Evolutionary conservation across 208 protist genomes (phyloP).

Genomic region (Trypanosoma rangeli): DNA sequence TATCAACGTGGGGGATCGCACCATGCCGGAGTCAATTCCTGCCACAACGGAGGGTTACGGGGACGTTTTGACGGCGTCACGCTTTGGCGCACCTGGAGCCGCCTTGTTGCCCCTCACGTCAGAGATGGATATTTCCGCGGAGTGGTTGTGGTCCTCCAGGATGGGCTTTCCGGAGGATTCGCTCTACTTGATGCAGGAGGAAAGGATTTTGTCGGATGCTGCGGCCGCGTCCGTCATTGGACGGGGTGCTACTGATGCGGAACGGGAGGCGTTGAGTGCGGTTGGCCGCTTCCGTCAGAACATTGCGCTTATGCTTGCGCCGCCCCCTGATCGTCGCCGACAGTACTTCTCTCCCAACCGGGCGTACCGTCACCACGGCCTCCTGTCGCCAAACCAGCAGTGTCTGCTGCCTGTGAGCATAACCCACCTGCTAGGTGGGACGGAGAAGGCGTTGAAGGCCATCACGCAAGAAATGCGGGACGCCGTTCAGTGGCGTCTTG

Average conservation of each 20-base stretch:
- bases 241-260: slow-evolving; percentile 1
- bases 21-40: neutral
- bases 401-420: slow-evolving; percentile 10
- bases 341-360: neutral
- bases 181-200: neutral
- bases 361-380: neutral
- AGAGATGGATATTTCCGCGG: slow-evolving; percentile 12
- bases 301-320: slow-evolving; percentile 3
- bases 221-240: neutral
- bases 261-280: neutral
- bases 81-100: neutral
- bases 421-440: slow-evolving; percentile 4
- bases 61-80: neutral
- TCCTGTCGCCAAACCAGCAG: slow-evolving; percentile 8
- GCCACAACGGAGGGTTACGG: neutral
- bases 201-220: neutral
- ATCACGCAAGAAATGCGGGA: neutral
- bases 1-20: neutral
- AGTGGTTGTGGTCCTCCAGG: slow-evolving; percentile 10
- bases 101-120: neutral
- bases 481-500: neutral
- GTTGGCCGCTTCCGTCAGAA: slow-evolving; percentile 13
- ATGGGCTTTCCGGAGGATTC: slow-evolving; percentile 2
- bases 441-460: neutral
- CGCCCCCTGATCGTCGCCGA: slow-evolving; percentile 1